Evolutionary conservation across 2,329 filamentous ascomycete genomes (phyloP).

Genomic region (Venturia asperata): DNA sequence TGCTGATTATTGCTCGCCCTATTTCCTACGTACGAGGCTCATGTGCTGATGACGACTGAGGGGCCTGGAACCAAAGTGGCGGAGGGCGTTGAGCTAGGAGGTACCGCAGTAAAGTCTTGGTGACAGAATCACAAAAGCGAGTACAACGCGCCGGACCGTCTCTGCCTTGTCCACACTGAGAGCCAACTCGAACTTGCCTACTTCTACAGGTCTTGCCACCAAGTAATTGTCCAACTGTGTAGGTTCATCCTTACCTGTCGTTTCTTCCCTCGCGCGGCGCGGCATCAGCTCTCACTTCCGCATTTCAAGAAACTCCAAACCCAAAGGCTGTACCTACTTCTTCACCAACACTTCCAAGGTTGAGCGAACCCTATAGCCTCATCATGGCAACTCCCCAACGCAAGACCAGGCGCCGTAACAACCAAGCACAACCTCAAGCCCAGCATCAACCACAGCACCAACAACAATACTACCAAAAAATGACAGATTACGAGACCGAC

Average conservation of each 20-base stretch:
- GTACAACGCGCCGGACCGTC: no score
- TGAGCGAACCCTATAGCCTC: background rate
- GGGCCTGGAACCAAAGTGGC: background rate
- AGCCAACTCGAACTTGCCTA: no score
- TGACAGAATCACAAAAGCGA: no score
- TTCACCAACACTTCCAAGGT: background rate
- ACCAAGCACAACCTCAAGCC: constrained; percentile 14
- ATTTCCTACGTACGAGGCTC: background rate
- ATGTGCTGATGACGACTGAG: background rate
- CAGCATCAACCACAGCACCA: constrained; percentile 20
- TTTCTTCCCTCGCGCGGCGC: no score
- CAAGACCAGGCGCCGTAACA: constrained; percentile 6
- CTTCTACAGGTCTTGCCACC: no score
- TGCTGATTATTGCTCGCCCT: background rate
- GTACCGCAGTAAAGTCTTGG: no score
- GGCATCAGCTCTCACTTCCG: no score
- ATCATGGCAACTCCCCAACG: background rate
- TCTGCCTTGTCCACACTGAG: no score
- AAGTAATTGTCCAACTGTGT: no score
- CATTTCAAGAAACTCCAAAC: background rate
- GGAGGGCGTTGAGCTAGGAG: background rate
- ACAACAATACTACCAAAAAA: constrained; percentile 14
- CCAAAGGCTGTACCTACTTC: background rate
- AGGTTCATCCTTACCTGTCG: no score
- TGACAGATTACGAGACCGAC: constrained; percentile 60